These are phyloP conservation scores for Yamadazyma trypodendri DNA, from an alignment of 1,139 yeast genomes.

Conservation along the genomic window DNA sequence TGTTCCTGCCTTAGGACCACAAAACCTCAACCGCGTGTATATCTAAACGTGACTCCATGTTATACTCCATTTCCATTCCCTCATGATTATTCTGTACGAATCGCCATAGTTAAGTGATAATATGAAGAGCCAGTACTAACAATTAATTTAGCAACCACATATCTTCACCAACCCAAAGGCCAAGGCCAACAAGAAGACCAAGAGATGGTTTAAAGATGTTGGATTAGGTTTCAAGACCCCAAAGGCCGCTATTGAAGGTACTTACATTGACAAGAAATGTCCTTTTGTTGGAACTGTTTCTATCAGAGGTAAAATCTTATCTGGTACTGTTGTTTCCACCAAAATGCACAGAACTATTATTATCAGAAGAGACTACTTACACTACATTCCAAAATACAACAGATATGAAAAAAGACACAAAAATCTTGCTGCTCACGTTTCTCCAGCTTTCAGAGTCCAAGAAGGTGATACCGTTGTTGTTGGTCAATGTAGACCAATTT, in stretches of 20 bases:
- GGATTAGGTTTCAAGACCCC: constrained; percentile 99
- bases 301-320: constrained; percentile 99
- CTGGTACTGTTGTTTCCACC: constrained; percentile 99
- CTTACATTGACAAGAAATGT: constrained; percentile 99
- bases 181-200: constrained; percentile 97
- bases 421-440: constrained; percentile 99
- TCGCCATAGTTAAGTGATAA: neutral
- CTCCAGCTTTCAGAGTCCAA: constrained; percentile 99
- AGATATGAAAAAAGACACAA: constrained; percentile 99
- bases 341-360: constrained; percentile 99
- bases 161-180: constrained; percentile 99
- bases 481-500: constrained; percentile 99
- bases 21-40: too few relatives aligned
- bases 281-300: constrained; percentile 97
- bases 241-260: constrained; percentile 95
- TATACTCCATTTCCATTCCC: too few relatives aligned
- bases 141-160: constrained; percentile 89
- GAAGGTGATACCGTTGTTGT: constrained; percentile 99
- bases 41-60: too few relatives aligned
- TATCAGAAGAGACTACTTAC: constrained; percentile 99
- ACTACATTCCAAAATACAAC: constrained; percentile 99
- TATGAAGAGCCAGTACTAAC: constrained; percentile 29
- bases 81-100: too few relatives aligned
- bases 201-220: constrained; percentile 99
- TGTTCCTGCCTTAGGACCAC: too few relatives aligned